Conservation (phyloP, 139 green algal genomes). For the Chlorella sp. region DNA sequence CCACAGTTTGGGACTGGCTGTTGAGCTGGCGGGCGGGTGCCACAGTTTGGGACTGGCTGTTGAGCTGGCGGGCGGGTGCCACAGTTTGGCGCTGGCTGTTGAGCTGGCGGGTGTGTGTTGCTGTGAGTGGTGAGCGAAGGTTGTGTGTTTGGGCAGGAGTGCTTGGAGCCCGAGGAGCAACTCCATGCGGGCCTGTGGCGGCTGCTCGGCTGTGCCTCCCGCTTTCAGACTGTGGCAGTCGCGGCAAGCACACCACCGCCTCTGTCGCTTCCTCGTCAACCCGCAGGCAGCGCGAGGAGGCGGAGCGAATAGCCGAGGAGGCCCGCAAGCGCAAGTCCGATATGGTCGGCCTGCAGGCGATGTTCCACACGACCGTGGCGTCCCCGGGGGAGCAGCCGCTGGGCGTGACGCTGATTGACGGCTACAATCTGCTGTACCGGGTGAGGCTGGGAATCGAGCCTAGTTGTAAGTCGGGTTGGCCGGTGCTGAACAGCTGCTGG, state of each 20-base stretch:
- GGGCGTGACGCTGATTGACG: constrained; percentile 57
- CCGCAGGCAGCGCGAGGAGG: constrained; percentile 3
- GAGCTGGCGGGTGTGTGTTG: neutral
- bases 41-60: too few relatives aligned
- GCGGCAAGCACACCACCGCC: too few relatives aligned
- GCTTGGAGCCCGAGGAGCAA: neutral
- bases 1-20: too few relatives aligned
- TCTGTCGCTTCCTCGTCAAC: too few relatives aligned
- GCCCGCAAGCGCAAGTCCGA: constrained; percentile 23
- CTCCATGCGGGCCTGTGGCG: too few relatives aligned
- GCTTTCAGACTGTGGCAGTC: too few relatives aligned
- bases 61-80: neutral
- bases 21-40: neutral
- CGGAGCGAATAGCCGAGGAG: neutral
- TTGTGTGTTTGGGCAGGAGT: neutral
- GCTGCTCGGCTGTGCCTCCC: too few relatives aligned
- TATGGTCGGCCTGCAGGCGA: constrained; percentile 14
- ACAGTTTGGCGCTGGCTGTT: too few relatives aligned
- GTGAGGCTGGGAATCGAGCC: neutral
- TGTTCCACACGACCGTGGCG: constrained; percentile 24
- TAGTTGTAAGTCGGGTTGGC: neutral
- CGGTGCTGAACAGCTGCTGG: constrained; percentile 17
- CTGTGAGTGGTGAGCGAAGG: neutral
- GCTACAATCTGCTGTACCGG: constrained; percentile 57
- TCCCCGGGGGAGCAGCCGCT: constrained; percentile 1